A percentile compares a stretch with the other conserved stretches of the same genome.
phyloP scores from a whole-genome alignment of 768 basidiomycete species.

The Amanita thiersii region DNA sequence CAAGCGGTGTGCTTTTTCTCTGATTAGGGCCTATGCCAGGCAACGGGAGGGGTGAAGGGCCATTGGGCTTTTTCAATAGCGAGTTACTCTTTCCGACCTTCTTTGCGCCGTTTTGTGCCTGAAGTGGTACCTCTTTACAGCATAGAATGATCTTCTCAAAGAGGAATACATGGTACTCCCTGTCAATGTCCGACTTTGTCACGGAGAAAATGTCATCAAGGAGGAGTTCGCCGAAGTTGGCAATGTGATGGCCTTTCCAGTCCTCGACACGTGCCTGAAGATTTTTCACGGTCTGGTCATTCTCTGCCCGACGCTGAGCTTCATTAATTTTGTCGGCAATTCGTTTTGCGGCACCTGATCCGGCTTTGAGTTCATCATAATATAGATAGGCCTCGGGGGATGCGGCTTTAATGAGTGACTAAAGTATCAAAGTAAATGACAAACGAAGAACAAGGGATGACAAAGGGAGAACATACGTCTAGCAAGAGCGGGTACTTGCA shows the following conservation, averaged over 20 bases:
- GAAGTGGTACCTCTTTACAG: conserved; percentile 81
- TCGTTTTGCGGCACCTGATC: conserved; percentile 81
- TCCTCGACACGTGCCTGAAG: conserved; percentile 86
- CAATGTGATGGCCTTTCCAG: conserved; percentile 97
- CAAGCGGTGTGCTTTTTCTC: conserved; percentile 73
- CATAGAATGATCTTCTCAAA: conserved; percentile 99
- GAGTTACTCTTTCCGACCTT: conserved; percentile 81
- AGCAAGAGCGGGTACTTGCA: conserved; percentile 97
- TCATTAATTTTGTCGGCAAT: conserved; percentile 97
- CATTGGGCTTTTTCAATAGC: conserved; percentile 76
- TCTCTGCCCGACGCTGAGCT: conserved; percentile 86
- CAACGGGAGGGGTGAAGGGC: conserved; percentile 35
- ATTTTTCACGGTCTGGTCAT: conserved; percentile 82
- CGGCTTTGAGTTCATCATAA: conserved; percentile 75
- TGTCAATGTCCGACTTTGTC: conserved; percentile 91
- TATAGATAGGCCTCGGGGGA: conserved; percentile 55
- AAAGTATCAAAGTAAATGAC: conserved; percentile 5
- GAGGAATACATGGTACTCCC: conserved; percentile 97
- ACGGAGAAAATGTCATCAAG: conserved; percentile 95
- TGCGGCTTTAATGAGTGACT: conserved; percentile 75
- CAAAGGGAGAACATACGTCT: conserved; percentile 48
- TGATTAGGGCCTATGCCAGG: conserved; percentile 31
- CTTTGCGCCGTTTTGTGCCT: conserved; percentile 49
- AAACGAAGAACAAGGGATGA: background rate
- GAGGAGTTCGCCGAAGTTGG: conserved; percentile 89